Conservation (phyloP, 2,329 filamentous ascomycete species). For the Apiospora phragmitis region DNA sequence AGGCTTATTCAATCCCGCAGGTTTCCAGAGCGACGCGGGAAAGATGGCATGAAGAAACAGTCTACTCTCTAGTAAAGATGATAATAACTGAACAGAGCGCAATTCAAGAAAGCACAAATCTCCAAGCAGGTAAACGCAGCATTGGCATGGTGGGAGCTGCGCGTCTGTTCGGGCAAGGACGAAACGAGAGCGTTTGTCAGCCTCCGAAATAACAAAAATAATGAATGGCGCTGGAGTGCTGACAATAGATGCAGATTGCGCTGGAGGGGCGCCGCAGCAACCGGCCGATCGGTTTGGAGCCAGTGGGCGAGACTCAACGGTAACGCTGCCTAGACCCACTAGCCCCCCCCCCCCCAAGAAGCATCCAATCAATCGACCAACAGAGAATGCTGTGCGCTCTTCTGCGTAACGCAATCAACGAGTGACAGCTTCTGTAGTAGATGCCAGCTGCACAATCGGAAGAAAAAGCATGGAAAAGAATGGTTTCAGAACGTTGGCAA, state of each 20-base stretch:
- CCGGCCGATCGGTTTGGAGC: neutral
- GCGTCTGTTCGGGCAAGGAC: neutral
- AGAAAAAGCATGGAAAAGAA: neutral
- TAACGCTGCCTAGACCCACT: too few relatives aligned
- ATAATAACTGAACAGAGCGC: conserved; percentile 1
- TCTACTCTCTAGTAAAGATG: neutral
- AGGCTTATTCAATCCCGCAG: neutral
- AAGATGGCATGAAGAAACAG: neutral
- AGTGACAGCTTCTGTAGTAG: neutral
- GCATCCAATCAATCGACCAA: neutral
- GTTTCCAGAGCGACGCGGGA: neutral
- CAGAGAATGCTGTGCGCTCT: neutral
- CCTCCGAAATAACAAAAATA: conserved; percentile 6
- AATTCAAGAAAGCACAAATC: neutral
- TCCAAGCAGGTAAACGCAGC: neutral
- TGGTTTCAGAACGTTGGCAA: neutral
- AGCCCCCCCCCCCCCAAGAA: neutral
- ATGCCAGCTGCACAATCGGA: neutral
- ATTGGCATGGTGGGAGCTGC: neutral
- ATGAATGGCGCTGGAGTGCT: conserved; percentile 1
- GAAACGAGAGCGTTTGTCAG: neutral
- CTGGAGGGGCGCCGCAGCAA: neutral
- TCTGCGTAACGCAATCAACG: neutral
- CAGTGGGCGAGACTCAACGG: neutral
- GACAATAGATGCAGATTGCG: neutral